phyloP scores from a whole-genome alignment of 2,329 filamentous ascomycete species.

The Trichoderma simmonsii region DNA sequence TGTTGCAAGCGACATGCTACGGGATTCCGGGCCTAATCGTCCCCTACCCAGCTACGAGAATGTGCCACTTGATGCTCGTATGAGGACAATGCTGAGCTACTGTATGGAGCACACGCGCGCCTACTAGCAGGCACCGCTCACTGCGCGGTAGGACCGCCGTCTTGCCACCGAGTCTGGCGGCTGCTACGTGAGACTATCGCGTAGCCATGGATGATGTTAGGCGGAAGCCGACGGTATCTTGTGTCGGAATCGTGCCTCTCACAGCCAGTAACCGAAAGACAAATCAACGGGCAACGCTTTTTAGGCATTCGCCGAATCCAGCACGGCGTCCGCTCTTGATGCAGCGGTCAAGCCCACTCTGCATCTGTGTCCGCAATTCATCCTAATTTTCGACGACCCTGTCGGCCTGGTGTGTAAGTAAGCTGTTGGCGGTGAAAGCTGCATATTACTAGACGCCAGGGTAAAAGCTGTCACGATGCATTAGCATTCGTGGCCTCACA shows the following conservation, averaged over 20 bases:
- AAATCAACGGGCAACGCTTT: not conserved
- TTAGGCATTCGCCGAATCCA: not conserved
- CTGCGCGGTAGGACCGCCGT: not conserved
- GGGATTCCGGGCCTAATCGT: not conserved
- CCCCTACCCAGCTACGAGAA: not conserved
- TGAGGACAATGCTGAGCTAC: not conserved
- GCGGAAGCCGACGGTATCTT: not conserved
- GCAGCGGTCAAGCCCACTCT: conserved; percentile 5
- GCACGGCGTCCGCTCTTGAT: not conserved
- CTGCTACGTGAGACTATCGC: not conserved
- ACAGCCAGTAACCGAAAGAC: not conserved
- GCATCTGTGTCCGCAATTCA: not conserved
- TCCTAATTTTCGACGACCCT: not conserved
- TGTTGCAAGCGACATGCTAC: not conserved
- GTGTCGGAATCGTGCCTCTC: not conserved
- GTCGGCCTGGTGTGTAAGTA: not conserved
- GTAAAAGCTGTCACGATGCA: conserved; percentile 6
- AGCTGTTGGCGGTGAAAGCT: conserved; percentile 5
- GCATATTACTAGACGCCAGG: not conserved
- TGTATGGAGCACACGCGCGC: not conserved
- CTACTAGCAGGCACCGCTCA: not conserved
- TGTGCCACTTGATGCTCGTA: not conserved
- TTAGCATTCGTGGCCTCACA: not conserved
- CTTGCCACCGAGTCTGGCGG: not conserved
- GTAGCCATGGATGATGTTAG: not conserved